Base-by-base conservation (phyloP, 352 stramenopile species). In the Phytopythium litorale region DNA sequence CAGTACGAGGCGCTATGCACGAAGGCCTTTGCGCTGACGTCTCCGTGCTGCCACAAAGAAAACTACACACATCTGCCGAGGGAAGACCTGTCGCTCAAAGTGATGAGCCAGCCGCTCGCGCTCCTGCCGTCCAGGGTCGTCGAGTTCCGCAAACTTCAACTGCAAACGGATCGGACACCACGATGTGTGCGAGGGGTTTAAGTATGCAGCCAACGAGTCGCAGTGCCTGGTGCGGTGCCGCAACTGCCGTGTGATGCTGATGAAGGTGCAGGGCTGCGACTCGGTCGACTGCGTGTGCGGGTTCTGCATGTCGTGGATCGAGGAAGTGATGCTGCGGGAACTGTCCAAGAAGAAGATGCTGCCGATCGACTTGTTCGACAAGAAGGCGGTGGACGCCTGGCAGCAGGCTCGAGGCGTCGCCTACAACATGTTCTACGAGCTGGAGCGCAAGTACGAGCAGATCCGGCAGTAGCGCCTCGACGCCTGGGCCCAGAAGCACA, bases 241-340 rank as follows among this genome's bases (percentile, higher is more conserved):
- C 42, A 54, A 49, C n/a, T 88, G 79, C 60, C 73, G 68, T 25
- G 62, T 67, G 8, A 59, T 76, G 51, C 54, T 88, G 18, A 57
- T 83, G 40, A 87, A 82, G 56, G 71, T 78, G 28, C 66, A 84
- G 35, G 79, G 79, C 18, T 88, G 79, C 62, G 63, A 81, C 51
- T 43, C 52, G 8, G 72, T 88, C 32, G 65, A 49, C 15, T 88
- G 79, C 54, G 60, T 82, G n/a, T 89, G 76, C 42, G 73, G 76
- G 12, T 71, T 65, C 23, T 16, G 32, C 42, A 84, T 87, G 66
- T 56, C 66, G 38, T 88, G 79, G 76, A 12, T 11, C 0, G 16
- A 38, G 18, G 71, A 82, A 54, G 32, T 64, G 5, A 33, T 38
- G 18, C 68, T 67, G 16, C 65, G 53, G 0, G 43, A 4, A 21